Conservation (phyloP, 345 rosid genomes). For the Rhizophora mangle region DNA sequence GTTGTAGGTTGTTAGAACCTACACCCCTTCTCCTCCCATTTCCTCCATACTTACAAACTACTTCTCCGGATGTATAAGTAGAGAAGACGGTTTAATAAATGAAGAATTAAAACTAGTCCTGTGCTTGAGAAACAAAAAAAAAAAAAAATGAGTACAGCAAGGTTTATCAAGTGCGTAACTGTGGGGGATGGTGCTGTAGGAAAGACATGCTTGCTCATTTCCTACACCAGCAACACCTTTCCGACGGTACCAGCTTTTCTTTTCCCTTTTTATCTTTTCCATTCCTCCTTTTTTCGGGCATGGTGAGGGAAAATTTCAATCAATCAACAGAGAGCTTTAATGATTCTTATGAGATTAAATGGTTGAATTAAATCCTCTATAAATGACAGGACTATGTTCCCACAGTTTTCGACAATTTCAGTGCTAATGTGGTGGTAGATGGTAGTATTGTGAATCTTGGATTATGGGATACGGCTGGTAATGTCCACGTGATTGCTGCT, state of each 20-base stretch:
- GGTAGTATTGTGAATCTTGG: conserved; percentile 58
- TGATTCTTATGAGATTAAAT: too few species aligned
- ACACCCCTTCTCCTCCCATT: not conserved
- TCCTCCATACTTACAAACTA: conserved; percentile 10
- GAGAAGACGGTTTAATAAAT: not conserved
- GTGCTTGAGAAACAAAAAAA: not conserved
- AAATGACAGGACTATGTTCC: conserved; percentile 53
- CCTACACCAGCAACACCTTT: conserved; percentile 74
- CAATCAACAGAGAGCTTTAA: too few species aligned
- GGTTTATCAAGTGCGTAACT: conserved; percentile 79
- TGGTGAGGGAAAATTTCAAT: too few species aligned
- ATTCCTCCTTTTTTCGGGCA: not conserved
- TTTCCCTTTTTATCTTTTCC: not conserved
- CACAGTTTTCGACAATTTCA: conserved; percentile 62
- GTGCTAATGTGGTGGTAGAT: conserved; percentile 65
- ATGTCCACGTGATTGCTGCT: not conserved
- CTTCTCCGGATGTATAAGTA: conserved; percentile 1
- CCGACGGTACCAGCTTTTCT: conserved; percentile 46
- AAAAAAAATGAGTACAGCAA: conserved; percentile 55
- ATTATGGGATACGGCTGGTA: conserved; percentile 62
- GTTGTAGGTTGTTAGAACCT: conserved; percentile 22
- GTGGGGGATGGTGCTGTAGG: conserved; percentile 88
- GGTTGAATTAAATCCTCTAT: not conserved
- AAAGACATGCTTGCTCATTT: conserved; percentile 81
- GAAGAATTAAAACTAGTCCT: not conserved